Percentiles rank a stretch among this genome's conserved stretches.
Conservation (phyloP, 805 yeast genomes). For the Lachancea fermentati region DNA sequence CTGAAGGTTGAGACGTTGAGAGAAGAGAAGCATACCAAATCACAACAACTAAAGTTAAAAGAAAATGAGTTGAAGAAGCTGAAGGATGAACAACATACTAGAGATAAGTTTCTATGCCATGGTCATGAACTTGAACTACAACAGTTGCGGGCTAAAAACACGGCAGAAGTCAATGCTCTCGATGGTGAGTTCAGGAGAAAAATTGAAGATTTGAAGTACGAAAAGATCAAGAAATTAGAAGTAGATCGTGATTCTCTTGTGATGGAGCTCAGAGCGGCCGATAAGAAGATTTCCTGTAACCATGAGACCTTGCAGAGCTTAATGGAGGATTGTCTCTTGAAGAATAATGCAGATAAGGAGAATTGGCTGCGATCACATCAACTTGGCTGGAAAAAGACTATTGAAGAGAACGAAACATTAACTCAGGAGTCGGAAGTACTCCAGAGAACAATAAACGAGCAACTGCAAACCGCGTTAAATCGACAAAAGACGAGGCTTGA, state of each 20-base stretch:
- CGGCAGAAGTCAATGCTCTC: conserved; percentile 34
- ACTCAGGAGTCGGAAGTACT: conserved; percentile 23
- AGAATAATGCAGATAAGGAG: conserved; percentile 16
- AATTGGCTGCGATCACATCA: conserved; percentile 26
- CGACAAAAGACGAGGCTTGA: conserved; percentile 11
- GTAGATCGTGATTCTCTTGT: conserved; percentile 25
- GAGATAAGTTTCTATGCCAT: conserved; percentile 21
- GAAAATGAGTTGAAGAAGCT: conserved; percentile 30
- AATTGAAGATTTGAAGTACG: conserved; percentile 36
- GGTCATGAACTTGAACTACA: conserved; percentile 33
- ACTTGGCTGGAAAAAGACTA: conserved; percentile 24
- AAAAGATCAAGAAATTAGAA: conserved; percentile 32
- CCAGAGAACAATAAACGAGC: conserved; percentile 10
- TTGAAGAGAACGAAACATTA: conserved; percentile 25
- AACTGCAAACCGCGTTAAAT: conserved; percentile 12
- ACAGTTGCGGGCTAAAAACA: conserved; percentile 32
- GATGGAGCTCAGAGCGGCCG: conserved; percentile 30
- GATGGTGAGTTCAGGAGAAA: conserved; percentile 32
- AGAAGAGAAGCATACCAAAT: conserved; percentile 23
- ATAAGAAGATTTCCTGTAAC: conserved; percentile 21
- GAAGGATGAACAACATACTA: conserved; percentile 23
- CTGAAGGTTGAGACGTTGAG: conserved; percentile 26
- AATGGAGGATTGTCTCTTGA: conserved; percentile 16
- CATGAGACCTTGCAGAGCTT: conserved; percentile 14
- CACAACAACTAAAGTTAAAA: conserved; percentile 28